Evolutionary conservation across 164 flowering plant species (phyloP).

Genomic region (Chloranthus sessilifolius): DNA sequence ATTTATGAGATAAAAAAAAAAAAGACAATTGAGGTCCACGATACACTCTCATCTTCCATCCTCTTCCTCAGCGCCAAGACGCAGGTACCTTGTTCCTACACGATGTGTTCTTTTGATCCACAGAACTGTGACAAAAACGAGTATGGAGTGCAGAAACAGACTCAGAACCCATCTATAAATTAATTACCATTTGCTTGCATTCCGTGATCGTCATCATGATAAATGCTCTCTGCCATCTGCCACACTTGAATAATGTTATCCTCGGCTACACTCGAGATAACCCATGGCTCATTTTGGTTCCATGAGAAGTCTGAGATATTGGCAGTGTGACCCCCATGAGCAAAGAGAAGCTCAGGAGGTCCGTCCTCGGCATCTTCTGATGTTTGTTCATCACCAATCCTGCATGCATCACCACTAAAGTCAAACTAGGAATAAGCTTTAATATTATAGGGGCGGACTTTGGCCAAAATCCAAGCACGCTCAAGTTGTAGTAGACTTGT

Average conservation of each 20-base stretch:
- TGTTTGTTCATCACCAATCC: constrained; percentile 90
- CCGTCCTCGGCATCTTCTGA: constrained; percentile 94
- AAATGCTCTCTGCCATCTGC: constrained; percentile 84
- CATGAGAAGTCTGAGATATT: constrained; percentile 92
- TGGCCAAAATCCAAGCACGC: background rate
- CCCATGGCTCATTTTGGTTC: constrained; percentile 84
- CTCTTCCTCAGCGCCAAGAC: too few relatives aligned
- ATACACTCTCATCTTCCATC: too few relatives aligned
- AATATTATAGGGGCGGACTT: background rate
- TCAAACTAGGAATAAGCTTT: background rate
- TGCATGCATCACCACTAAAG: constrained; percentile 20
- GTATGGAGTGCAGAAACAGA: too few relatives aligned
- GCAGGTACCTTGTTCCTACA: too few relatives aligned
- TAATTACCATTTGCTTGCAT: constrained; percentile 16
- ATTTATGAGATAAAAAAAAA: too few relatives aligned
- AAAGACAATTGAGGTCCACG: too few relatives aligned
- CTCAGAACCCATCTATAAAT: too few relatives aligned
- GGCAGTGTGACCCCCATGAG: constrained; percentile 92
- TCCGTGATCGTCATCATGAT: constrained; percentile 56
- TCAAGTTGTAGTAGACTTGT: too few relatives aligned
- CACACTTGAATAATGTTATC: constrained; percentile 93
- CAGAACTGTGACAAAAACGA: too few relatives aligned
- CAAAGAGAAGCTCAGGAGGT: constrained; percentile 88
- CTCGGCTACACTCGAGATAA: constrained; percentile 81
- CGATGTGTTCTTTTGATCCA: too few relatives aligned